Percentiles rank a stretch among this genome's conserved stretches.
Conservation (phyloP, 2,329 filamentous ascomycete genomes). For the Myrmaecium sp. region DNA sequence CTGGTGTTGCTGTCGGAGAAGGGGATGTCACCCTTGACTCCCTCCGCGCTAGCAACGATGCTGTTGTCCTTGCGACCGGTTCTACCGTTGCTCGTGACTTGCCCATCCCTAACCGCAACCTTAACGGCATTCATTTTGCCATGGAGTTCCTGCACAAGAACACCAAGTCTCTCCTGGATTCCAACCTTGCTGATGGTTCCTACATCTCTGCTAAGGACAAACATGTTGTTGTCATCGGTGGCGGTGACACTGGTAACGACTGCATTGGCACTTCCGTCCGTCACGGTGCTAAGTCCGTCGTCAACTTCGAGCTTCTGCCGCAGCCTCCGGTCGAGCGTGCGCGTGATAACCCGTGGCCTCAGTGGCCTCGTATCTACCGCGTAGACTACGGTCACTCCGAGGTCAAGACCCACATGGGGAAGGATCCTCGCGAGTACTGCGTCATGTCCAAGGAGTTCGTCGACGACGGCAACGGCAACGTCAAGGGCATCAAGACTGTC, state of each 20-base stretch:
- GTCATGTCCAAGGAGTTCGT: conserved; percentile 98
- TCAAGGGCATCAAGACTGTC: conserved; percentile 91
- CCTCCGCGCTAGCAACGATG: conserved; percentile 58
- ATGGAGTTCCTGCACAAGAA: conserved; percentile 98
- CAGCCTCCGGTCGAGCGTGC: conserved; percentile 84
- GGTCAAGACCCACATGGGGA: conserved; percentile 89
- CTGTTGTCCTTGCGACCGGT: conserved; percentile 81
- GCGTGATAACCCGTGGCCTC: conserved; percentile 91
- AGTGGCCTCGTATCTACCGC: conserved; percentile 95
- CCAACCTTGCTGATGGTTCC: conserved; percentile 60
- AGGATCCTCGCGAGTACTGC: conserved; percentile 91
- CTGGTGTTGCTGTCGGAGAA: conserved; percentile 61
- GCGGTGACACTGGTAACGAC: conserved; percentile 95
- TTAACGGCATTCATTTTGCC: conserved; percentile 84
- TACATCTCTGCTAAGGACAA: conserved; percentile 95
- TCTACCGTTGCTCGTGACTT: conserved; percentile 87
- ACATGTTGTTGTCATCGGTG: conserved; percentile 90
- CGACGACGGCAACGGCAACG: conserved; percentile 68
- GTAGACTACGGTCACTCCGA: conserved; percentile 97
- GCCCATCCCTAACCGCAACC: conserved; percentile 72
- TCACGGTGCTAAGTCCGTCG: conserved; percentile 86
- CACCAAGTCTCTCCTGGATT: conserved; percentile 93
- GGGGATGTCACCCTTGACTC: conserved; percentile 50
- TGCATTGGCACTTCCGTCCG: conserved; percentile 94
- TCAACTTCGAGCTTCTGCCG: conserved; percentile 90